These are phyloP conservation scores for Penicillium malachiteum DNA, from an alignment of 495 filamentous ascomycete genomes.

Conservation along the genomic window DNA sequence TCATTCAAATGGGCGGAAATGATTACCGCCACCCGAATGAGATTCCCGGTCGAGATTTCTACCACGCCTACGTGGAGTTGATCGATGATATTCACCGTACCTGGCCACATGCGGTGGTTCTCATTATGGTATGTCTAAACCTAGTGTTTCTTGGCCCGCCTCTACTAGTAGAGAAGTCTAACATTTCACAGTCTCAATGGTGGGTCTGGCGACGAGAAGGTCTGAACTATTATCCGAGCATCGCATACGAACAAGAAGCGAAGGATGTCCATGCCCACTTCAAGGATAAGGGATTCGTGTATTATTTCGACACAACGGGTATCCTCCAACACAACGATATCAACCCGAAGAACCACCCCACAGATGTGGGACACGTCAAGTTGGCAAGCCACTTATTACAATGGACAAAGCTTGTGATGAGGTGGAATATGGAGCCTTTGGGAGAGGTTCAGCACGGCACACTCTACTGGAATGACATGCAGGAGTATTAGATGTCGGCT, in stretches of 20 bases:
- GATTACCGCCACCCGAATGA: slow-evolving; percentile 62
- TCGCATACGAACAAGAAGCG: slow-evolving; percentile 53
- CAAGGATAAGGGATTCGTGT: slow-evolving; percentile 57
- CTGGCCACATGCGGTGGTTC: slow-evolving; percentile 61
- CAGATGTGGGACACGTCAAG: slow-evolving; percentile 67
- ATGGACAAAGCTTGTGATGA: slow-evolving; percentile 51
- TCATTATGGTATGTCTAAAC: slow-evolving; percentile 54
- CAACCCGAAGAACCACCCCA: slow-evolving; percentile 61
- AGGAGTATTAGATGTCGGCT: slow-evolving; percentile 37
- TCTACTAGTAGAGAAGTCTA: not conserved
- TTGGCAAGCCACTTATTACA: slow-evolving; percentile 65
- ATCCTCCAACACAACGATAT: slow-evolving; percentile 71
- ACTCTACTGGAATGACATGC: slow-evolving; percentile 59
- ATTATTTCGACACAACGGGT: slow-evolving; percentile 67
- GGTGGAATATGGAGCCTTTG: slow-evolving; percentile 60
- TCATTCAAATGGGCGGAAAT: slow-evolving; percentile 70
- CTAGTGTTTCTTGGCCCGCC: not conserved
- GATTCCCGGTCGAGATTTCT: slow-evolving; percentile 51
- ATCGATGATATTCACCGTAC: slow-evolving; percentile 59
- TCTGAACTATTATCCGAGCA: slow-evolving; percentile 51
- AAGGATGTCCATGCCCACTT: slow-evolving; percentile 56
- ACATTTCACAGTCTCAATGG: slow-evolving; percentile 56
- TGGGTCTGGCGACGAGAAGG: slow-evolving; percentile 53
- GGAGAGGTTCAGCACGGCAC: slow-evolving; percentile 67
- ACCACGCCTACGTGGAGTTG: slow-evolving; percentile 56